A percentile compares a stretch with the other conserved stretches of the same genome.
Conservation (phyloP, 2,329 filamentous ascomycete genomes). For the Aspergillus ochraceoroseus region DNA sequence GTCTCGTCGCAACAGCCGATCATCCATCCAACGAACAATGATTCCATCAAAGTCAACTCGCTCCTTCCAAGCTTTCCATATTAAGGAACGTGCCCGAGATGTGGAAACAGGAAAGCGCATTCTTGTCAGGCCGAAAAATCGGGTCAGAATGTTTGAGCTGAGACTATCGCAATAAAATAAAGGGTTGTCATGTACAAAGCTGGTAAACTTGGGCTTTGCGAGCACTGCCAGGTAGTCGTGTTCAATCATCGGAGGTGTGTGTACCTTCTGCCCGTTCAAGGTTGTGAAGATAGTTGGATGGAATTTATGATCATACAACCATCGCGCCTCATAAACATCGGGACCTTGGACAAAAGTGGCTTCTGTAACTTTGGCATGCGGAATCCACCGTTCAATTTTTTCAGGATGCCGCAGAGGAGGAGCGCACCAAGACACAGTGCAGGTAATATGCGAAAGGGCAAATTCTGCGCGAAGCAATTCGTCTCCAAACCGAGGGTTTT, state of each 20-base stretch:
- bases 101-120: constrained; percentile 44
- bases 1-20: constrained; percentile 47
- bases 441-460: constrained; percentile 50
- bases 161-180: constrained; percentile 46
- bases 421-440: constrained; percentile 53
- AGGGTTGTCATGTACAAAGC: constrained; percentile 50
- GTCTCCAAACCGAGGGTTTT: constrained; percentile 51
- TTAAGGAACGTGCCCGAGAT: constrained; percentile 46
- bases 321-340: constrained; percentile 51
- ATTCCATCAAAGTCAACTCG: constrained; percentile 47
- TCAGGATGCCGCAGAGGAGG: constrained; percentile 49
- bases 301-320: constrained; percentile 49
- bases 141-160: constrained; percentile 31
- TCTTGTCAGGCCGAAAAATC: constrained; percentile 32
- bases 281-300: constrained; percentile 47
- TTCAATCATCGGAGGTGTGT: constrained; percentile 54
- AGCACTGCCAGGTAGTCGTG: constrained; percentile 45
- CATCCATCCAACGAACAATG: constrained; percentile 50
- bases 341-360: constrained; percentile 52
- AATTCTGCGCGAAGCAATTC: constrained; percentile 55
- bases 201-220: constrained; percentile 41
- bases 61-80: constrained; percentile 51
- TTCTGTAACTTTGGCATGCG: constrained; percentile 51
- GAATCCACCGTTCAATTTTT: constrained; percentile 53
- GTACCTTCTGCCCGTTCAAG: constrained; percentile 49